Percentiles rank a stretch among this genome's conserved stretches.
These are phyloP conservation scores for Aspergillus sclerotioniger DNA, from an alignment of 495 filamentous ascomycete genomes.

Conservation along the genomic window DNA sequence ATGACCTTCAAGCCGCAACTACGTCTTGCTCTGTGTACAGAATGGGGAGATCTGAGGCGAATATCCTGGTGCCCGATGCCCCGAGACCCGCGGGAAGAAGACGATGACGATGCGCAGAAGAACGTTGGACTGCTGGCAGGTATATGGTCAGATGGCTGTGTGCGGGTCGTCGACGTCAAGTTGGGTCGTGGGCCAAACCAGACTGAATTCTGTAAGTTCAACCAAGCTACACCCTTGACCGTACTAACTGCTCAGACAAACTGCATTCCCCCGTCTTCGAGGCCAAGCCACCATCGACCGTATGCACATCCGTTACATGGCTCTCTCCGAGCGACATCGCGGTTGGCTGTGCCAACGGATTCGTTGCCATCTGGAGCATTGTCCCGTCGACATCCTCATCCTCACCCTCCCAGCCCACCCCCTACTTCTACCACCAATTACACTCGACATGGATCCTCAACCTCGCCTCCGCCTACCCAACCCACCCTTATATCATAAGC, in stretches of 20 bases:
- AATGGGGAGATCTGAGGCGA: constrained; percentile 61
- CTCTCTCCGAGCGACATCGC: constrained; percentile 58
- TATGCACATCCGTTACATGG: constrained; percentile 63
- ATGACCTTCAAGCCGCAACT: constrained; percentile 38
- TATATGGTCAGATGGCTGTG: constrained; percentile 61
- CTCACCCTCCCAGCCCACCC: constrained; percentile 26
- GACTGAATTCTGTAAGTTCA: constrained; percentile 40
- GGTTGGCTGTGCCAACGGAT: constrained; percentile 63
- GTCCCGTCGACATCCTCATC: constrained; percentile 22
- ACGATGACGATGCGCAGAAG: constrained; percentile 30
- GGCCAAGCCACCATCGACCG: constrained; percentile 43
- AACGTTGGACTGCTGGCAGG: constrained; percentile 60
- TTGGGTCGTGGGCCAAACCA: constrained; percentile 29
- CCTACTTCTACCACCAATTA: constrained; percentile 55
- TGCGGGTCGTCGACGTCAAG: constrained; percentile 57
- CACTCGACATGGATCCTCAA: constrained; percentile 61
- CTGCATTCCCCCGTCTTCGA: constrained; percentile 54
- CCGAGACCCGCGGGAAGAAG: constrained; percentile 33
- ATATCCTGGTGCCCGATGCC: constrained; percentile 63
- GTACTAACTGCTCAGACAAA: constrained; percentile 35
- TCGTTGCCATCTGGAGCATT: constrained; percentile 58
- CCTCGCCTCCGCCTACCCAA: constrained; percentile 57
- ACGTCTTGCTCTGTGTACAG: constrained; percentile 54
- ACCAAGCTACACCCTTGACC: not conserved
- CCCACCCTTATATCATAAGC: constrained; percentile 53